A percentile compares a stretch with the other conserved stretches of the same genome.
Conservation (phyloP, 2,329 filamentous ascomycete species). For the Ceratocystis destructans region DNA sequence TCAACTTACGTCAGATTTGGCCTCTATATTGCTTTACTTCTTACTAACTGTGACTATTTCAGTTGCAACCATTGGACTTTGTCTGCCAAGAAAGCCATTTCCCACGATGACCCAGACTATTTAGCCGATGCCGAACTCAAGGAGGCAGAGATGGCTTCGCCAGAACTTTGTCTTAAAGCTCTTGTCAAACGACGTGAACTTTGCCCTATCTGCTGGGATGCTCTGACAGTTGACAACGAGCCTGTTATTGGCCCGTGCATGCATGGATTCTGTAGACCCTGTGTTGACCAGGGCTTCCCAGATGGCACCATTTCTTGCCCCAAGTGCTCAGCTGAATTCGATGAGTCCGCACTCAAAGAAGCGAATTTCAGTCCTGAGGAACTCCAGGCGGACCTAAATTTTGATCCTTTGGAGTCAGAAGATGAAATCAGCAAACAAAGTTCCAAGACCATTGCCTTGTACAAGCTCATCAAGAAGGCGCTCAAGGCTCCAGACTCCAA, state of each 20-base stretch:
- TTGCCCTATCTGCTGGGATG: slow-evolving; percentile 69
- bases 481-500: slow-evolving; percentile 51
- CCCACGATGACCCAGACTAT: slow-evolving; percentile 22
- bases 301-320: slow-evolving; percentile 66
- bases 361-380: slow-evolving; percentile 21
- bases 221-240: slow-evolving; percentile 37
- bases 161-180: slow-evolving; percentile 2
- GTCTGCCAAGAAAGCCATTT: slow-evolving; percentile 54
- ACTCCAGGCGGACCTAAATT: slow-evolving; percentile 48
- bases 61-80: slow-evolving; percentile 79
- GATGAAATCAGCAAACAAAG: slow-evolving; percentile 52
- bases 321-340: slow-evolving; percentile 61
- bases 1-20: background rate
- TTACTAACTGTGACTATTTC: background rate
- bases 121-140: background rate
- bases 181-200: slow-evolving; percentile 50
- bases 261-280: slow-evolving; percentile 61
- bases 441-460: slow-evolving; percentile 68
- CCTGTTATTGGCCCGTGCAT: slow-evolving; percentile 78
- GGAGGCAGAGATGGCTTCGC: background rate
- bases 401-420: slow-evolving; percentile 32
- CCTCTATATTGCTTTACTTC: slow-evolving; percentile 22
- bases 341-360: slow-evolving; percentile 35
- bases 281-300: slow-evolving; percentile 49
- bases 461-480: slow-evolving; percentile 60